Conservation (phyloP, 164 flowering plant species). For the Echeveria elegans region DNA sequence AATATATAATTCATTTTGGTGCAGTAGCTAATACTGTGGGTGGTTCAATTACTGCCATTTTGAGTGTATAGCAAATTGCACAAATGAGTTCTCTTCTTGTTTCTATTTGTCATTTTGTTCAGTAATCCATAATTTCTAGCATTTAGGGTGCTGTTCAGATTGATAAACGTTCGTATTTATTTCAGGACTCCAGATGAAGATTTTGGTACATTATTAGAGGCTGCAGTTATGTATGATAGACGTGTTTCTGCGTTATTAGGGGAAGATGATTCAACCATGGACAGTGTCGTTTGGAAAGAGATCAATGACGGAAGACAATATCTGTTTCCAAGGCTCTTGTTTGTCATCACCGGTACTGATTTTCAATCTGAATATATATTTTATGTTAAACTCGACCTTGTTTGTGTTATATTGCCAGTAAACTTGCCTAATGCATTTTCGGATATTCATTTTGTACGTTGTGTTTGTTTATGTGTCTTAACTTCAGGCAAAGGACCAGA, state of each 20-base stretch:
- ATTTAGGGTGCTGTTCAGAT: neutral
- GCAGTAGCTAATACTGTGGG: neutral
- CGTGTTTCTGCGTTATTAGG: conserved; percentile 77
- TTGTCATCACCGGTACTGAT: conserved; percentile 72
- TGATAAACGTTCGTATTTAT: conserved; percentile 1
- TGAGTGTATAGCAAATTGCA: neutral
- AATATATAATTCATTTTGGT: neutral
- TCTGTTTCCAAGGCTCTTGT: conserved; percentile 71
- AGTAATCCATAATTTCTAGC: neutral
- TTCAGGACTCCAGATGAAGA: conserved; percentile 97
- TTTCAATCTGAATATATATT: no score
- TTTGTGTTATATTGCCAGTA: neutral
- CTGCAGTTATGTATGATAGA: conserved; percentile 96
- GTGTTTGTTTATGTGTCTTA: conserved; percentile 41
- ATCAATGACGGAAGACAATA: conserved; percentile 38
- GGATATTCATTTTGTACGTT: neutral
- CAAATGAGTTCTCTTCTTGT: neutral
- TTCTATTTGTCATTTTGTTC: neutral
- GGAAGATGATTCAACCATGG: conserved; percentile 57
- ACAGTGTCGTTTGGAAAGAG: conserved; percentile 47
- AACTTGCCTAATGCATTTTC: neutral
- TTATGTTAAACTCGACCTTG: neutral
- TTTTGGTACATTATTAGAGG: conserved; percentile 80
- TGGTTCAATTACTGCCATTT: neutral
- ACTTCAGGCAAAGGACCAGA: conserved; percentile 88